Percentiles rank a stretch among this genome's conserved stretches.
Evolutionary conservation across 176 grass and related monocot genomes (phyloP).

Genomic region (Carex parvula): DNA sequence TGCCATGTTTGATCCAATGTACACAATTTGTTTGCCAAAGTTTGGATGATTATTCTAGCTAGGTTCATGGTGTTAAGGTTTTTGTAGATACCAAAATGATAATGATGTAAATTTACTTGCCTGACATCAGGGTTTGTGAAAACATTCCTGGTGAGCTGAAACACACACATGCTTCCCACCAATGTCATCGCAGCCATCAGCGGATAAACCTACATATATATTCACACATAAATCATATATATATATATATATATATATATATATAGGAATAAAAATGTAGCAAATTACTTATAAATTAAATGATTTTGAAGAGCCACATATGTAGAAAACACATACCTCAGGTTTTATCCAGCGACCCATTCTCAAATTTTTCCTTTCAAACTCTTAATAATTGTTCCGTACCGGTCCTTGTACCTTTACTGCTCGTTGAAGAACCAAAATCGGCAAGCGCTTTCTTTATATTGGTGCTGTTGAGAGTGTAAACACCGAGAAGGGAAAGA

Average conservation of each 20-base stretch:
- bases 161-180: constrained; percentile 68
- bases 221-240: background rate
- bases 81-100: background rate
- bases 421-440: constrained; percentile 22
- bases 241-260: too few relatives aligned
- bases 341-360: constrained; percentile 45
- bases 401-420: constrained; percentile 38
- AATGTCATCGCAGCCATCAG: constrained; percentile 75
- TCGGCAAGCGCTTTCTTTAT: background rate
- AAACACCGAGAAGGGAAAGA: background rate
- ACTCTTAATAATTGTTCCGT: background rate
- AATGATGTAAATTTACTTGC: background rate
- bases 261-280: background rate
- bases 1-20: background rate
- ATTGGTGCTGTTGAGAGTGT: background rate
- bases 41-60: background rate
- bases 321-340: constrained; percentile 22
- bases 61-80: background rate
- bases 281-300: background rate
- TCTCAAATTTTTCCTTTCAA: background rate
- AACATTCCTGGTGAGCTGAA: constrained; percentile 60
- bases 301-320: background rate
- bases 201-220: constrained; percentile 70
- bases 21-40: background rate
- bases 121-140: constrained; percentile 78